Base-by-base conservation (phyloP, 2,329 filamentous ascomycete genomes). In the Aureobasidium zeae region DNA sequence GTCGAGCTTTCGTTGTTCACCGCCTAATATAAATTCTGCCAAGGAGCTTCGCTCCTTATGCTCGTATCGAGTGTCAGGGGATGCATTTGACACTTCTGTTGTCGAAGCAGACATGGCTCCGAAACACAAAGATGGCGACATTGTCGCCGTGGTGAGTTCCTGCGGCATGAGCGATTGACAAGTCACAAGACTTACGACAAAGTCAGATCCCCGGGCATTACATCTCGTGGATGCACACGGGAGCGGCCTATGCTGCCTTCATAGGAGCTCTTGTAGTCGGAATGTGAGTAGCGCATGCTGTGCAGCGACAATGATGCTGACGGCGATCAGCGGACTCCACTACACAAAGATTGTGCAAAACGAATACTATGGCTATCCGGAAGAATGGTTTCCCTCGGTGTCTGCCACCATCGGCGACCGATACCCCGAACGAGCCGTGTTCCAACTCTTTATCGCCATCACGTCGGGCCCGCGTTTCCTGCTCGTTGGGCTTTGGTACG, bases 271-370 rank as follows among this genome's bases (percentile, higher is more conserved):
- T 96, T 52, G 62, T 89, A 45, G 79, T 94, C 49, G 89, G 89
- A 60, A 51, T 68, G 62, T 68, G 39, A 28, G n/a, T 15, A 24
- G 13, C 10, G 7, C 22, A 25, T 12, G 22, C 2, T 41, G 6
- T 5, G 39, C 28, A 32, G 41, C 32, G 46, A 30, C 3, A 15
- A 5, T 28, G n/a, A 41, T 49, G 19, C 49, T 25, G 35, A 37
- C 39, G 46, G 53, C n/a, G 58, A 33, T 19, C 52, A 70, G 81
- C 45, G 74, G 72, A 44, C 74, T 98, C 36, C 91, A 98, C 67
- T 96, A 91, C 68, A 77, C 83, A 59, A 98, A 98, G 70, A 98
- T 98, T 54, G 91, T 98, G 45, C 73, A 95, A 65, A 98, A 98
- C 66, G 87, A 98, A 65, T 84, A 88, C 68, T 94, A 65, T 62